Evolutionary conservation across 2,329 filamentous ascomycete species (phyloP).

Genomic region (Botryosphaeria dothidea): DNA sequence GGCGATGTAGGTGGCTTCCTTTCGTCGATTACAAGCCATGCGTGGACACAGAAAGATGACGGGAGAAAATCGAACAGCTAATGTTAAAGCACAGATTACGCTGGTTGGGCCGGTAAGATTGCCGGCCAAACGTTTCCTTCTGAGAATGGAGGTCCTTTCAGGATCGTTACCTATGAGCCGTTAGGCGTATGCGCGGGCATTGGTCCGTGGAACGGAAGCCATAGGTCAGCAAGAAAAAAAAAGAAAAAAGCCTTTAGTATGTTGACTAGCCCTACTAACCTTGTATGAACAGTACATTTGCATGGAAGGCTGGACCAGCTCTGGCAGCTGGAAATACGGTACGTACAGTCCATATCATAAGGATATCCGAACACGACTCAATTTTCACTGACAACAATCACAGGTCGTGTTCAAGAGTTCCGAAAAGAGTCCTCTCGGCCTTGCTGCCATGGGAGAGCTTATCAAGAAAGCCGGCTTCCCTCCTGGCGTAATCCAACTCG

Average conservation of each 20-base stretch:
- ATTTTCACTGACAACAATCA: neutral
- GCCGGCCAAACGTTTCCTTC: constrained; percentile 32
- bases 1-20: neutral
- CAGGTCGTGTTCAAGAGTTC: constrained; percentile 30
- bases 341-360: neutral
- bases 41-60: too few species aligned
- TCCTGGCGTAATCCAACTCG: constrained; percentile 43
- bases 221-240: neutral
- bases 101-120: constrained; percentile 36
- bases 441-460: constrained; percentile 29
- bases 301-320: constrained; percentile 30
- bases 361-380: too few species aligned
- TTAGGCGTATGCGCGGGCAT: constrained; percentile 33
- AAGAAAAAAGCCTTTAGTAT: neutral
- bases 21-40: too few species aligned
- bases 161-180: constrained; percentile 31
- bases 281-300: constrained; percentile 21
- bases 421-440: constrained; percentile 31
- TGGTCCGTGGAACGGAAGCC: constrained; percentile 29
- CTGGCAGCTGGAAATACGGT: constrained; percentile 33
- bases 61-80: too few species aligned
- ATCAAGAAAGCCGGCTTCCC: constrained; percentile 40
- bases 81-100: constrained; percentile 17
- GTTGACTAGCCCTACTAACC: neutral
- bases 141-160: constrained; percentile 26